Evolutionary conservation across 352 stramenopile species (phyloP).

Genomic region (Phytopythium ostracodes): DNA sequence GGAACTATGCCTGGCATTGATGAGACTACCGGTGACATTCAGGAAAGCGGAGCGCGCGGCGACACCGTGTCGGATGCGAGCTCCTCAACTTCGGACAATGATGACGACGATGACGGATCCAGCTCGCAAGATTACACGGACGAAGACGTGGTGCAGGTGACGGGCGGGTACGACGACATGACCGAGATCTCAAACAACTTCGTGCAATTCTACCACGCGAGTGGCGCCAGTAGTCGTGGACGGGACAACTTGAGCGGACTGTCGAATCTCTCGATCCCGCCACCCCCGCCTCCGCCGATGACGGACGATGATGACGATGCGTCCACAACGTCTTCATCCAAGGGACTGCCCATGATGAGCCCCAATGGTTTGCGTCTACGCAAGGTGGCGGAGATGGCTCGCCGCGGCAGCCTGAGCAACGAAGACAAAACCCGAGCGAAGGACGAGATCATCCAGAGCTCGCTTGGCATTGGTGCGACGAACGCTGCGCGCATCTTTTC

Average conservation of each 20-base stretch:
- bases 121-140: constrained; percentile 61
- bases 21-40: constrained; percentile 42
- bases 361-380: constrained; percentile 68
- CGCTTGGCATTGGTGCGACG: constrained; percentile 64
- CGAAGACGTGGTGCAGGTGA: constrained; percentile 61
- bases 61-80: constrained; percentile 48
- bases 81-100: constrained; percentile 48
- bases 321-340: constrained; percentile 53
- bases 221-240: constrained; percentile 18
- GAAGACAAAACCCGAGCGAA: constrained; percentile 84
- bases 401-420: constrained; percentile 69
- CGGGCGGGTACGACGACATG: constrained; percentile 56
- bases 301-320: constrained; percentile 64
- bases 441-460: constrained; percentile 87
- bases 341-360: constrained; percentile 79
- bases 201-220: constrained; percentile 76
- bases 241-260: constrained; percentile 30
- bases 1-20: constrained; percentile 71
- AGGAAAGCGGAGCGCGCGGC: constrained; percentile 26
- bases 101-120: constrained; percentile 34
- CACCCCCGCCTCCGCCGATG: constrained; percentile 59
- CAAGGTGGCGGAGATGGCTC: constrained; percentile 76
- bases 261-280: constrained; percentile 52
- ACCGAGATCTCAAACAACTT: constrained; percentile 66
- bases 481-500: constrained; percentile 56